Evolutionary conservation across 2,329 filamentous ascomycete species (phyloP).

Genomic region (Talaromyces sp.): DNA sequence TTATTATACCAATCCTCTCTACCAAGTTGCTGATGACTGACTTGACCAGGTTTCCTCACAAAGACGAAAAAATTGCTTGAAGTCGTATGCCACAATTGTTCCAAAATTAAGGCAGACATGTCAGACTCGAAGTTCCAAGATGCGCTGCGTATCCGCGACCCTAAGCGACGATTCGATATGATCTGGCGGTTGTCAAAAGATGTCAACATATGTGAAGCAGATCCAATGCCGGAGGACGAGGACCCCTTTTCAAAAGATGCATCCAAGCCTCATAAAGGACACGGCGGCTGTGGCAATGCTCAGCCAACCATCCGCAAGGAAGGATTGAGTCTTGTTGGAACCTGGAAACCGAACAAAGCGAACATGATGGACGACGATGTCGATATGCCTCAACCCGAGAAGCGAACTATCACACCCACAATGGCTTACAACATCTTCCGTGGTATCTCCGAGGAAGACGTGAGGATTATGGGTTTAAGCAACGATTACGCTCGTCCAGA

Average conservation of each 20-base stretch:
- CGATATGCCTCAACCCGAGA: constrained; percentile 67
- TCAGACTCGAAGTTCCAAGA: constrained; percentile 78
- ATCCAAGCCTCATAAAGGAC: constrained; percentile 53
- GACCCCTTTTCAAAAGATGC: constrained; percentile 62
- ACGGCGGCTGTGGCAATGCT: constrained; percentile 90
- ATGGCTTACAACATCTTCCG: constrained; percentile 83
- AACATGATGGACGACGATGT: constrained; percentile 67
- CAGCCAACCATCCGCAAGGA: constrained; percentile 86
- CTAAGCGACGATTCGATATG: constrained; percentile 87
- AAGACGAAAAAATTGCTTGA: constrained; percentile 99
- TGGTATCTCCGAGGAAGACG: constrained; percentile 75
- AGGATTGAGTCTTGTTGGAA: constrained; percentile 76
- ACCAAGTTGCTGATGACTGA: not conserved
- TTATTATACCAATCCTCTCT: constrained; percentile 14
- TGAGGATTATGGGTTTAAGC: constrained; percentile 85
- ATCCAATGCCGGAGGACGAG: constrained; percentile 66
- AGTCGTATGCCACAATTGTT: constrained; percentile 98
- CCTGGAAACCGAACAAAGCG: constrained; percentile 64
- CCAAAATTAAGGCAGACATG: constrained; percentile 95
- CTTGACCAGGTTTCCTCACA: constrained; percentile 77
- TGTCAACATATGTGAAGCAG: constrained; percentile 78
- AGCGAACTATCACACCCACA: constrained; percentile 76
- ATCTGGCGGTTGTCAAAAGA: constrained; percentile 92
- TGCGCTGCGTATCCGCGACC: constrained; percentile 80
- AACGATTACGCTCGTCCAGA: constrained; percentile 93